Evolutionary conservation across 179 eudicot genomes (phyloP).

Genomic region (Spinacia oleracea): DNA sequence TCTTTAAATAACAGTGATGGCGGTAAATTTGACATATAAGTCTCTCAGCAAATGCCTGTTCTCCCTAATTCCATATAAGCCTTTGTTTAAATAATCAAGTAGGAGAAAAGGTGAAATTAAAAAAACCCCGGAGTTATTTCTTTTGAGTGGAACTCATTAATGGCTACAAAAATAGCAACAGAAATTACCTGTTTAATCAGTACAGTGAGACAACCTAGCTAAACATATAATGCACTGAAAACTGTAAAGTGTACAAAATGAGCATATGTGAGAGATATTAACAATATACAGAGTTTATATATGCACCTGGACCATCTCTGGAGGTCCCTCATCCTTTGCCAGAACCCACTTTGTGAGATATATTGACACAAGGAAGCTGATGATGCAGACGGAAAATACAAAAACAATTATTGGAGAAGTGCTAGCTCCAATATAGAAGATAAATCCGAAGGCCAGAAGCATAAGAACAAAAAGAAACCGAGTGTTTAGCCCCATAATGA

Average conservation of each 20-base stretch:
- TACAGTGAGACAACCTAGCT: neutral
- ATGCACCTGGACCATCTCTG: slow-evolving; percentile 93
- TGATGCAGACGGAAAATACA: slow-evolving; percentile 81
- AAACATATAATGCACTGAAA: neutral
- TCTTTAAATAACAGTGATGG: slow-evolving; percentile 5
- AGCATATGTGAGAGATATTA: neutral
- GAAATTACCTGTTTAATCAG: slow-evolving; percentile 1
- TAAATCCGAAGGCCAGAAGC: slow-evolving; percentile 71
- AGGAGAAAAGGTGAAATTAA: neutral
- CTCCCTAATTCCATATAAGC: neutral
- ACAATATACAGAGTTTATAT: neutral
- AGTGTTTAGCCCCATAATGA: slow-evolving; percentile 72
- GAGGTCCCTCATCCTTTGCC: slow-evolving; percentile 97
- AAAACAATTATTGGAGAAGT: slow-evolving; percentile 90
- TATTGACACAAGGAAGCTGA: slow-evolving; percentile 72
- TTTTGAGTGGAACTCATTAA: neutral
- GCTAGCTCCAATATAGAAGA: slow-evolving; percentile 87
- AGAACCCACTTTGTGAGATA: slow-evolving; percentile 98
- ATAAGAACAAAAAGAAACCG: slow-evolving; percentile 75
- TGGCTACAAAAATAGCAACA: neutral
- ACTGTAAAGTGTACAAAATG: neutral
- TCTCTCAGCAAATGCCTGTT: neutral
- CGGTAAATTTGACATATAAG: slow-evolving; percentile 4
- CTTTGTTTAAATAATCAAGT: neutral
- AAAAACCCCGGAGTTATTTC: neutral